These are phyloP conservation scores for Neonectria punicea DNA, from an alignment of 2,329 filamentous ascomycete species.

Conservation along the genomic window DNA sequence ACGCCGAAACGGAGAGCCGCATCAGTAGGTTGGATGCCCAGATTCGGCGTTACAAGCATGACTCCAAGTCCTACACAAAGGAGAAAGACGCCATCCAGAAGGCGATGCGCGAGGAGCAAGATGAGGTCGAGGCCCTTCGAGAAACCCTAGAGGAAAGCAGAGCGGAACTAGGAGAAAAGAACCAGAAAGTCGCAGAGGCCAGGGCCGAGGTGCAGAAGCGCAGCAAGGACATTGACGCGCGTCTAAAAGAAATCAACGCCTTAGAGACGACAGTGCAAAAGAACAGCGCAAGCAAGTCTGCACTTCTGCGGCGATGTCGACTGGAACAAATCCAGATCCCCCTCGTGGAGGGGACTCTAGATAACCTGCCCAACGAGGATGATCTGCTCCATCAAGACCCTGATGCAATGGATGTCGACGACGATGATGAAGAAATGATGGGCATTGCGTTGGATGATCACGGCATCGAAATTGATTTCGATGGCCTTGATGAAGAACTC, in stretches of 20 bases:
- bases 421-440: slow-evolving; percentile 68
- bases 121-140: slow-evolving; percentile 79
- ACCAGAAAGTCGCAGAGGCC: slow-evolving; percentile 80
- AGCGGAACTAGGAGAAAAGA: slow-evolving; percentile 73
- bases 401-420: slow-evolving; percentile 93
- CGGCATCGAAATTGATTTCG: slow-evolving; percentile 90
- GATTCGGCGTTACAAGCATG: slow-evolving; percentile 71
- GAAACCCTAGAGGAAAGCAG: slow-evolving; percentile 77
- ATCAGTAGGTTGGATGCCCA: slow-evolving; percentile 75
- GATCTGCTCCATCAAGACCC: slow-evolving; percentile 79
- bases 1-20: slow-evolving; percentile 71
- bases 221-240: slow-evolving; percentile 81
- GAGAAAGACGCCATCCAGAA: slow-evolving; percentile 81
- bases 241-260: slow-evolving; percentile 77
- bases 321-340: slow-evolving; percentile 93
- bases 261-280: slow-evolving; percentile 90
- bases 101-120: slow-evolving; percentile 76
- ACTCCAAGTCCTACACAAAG: slow-evolving; percentile 75
- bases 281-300: slow-evolving; percentile 85
- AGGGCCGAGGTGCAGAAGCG: slow-evolving; percentile 84
- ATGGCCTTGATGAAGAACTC: slow-evolving; percentile 82
- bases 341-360: slow-evolving; percentile 79
- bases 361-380: slow-evolving; percentile 89
- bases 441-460: slow-evolving; percentile 83
- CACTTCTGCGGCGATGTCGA: slow-evolving; percentile 86